Evolutionary conservation across 2,329 filamentous ascomycete species (phyloP), one percentile per base, ranked within the genome.

Genomic region (Stemphylium lycopersici): DNA sequence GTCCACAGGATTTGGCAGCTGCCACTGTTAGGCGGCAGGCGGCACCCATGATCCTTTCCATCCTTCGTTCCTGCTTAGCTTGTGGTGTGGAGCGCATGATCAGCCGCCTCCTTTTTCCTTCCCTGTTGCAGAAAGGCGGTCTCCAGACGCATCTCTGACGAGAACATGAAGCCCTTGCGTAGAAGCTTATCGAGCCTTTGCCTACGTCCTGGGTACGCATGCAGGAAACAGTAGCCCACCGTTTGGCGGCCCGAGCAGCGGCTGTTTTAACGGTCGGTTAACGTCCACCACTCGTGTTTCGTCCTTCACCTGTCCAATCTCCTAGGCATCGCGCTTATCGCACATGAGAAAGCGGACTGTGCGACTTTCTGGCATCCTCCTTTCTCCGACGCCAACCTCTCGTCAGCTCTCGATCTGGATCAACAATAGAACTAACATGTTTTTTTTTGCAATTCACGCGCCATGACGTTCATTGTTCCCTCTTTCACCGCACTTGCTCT

Each of bases 91-190:
- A 11, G 7, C 10, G 26, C 26, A 29, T 29, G 26, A 29, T 29
- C 26, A 29, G 26, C 26, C 3, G n/a, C n/a, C 26, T 12, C 15
- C 24, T 18, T 40, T 37, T 6, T 12, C 15, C 15, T 11, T 20
- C 45, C 32, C 37, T 15, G 32, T 44, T 44, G 13, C 39, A 44
- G 40, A 43, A 50, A 33, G 31, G 33, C 48, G 24, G 39, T 32
- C 33, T 42, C 18, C 29, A 29, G 41, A 52, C 34, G 48, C 48
- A 46, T 26, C 34, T 46, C 26, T 39, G 24, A 31, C 34, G 22
- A 45, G 33, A 52, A 16, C n/a, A 40, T 43, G 36, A 52, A 33
- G 37, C 38, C 38, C 29, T 49, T 49, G 47, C 20, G 31, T 43
- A 36, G 47, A 49, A n/a, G 38, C 37, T 49, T 33, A 31, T 31